Base-by-base conservation (phyloP, 768 basidiomycete genomes). In the Agrocybe praecox region DNA sequence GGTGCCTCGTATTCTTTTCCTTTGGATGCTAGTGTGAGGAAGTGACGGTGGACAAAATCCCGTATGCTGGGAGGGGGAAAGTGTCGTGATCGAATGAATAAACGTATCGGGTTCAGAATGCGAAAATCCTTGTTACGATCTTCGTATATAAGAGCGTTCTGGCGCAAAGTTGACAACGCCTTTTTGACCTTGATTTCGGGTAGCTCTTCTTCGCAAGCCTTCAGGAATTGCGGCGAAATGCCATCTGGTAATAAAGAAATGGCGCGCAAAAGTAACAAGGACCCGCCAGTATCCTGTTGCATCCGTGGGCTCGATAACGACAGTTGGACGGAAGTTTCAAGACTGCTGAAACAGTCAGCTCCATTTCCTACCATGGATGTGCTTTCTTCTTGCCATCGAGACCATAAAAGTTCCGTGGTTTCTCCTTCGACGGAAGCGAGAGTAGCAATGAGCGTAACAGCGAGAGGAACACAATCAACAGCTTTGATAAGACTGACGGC, bases 381-480 rank as follows among this genome's bases (percentile, higher is more conserved):
- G n/a, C 51, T 61, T 56, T 73, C 70, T 18, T 62, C 63, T 12
- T 62, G 49, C 72, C 73, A 73, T 15, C 71, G 63, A 18, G 47
- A 57, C 71, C 69, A 72, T 21, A 74, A 53, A 0, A 63, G 56
- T 45, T 69, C 63, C 2, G 69, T 61, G 0, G 67, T 68, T 49
- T 71, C 69, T 14, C 68, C 70, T 21, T 73, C 69, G 15, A 69
- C 69, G 1, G 68, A 58, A 24, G 71, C 71, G 2, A 74, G 60
- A 44, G 70, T 68, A 11, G 65, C 70, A 18, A 74, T 58, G 6
- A 74, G 62, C 4, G 69, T 72, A 18, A 74, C 68, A 1, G 73
- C 73, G 14, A 74, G 59, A 0, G 73, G 73, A 17, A 74, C 65
- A 36, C 72, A 65, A 47, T 73, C 72, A 19, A 73, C 66, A 0